Conservation (phyloP, 106 monocot species). For the Apostasia shenzhenica region DNA sequence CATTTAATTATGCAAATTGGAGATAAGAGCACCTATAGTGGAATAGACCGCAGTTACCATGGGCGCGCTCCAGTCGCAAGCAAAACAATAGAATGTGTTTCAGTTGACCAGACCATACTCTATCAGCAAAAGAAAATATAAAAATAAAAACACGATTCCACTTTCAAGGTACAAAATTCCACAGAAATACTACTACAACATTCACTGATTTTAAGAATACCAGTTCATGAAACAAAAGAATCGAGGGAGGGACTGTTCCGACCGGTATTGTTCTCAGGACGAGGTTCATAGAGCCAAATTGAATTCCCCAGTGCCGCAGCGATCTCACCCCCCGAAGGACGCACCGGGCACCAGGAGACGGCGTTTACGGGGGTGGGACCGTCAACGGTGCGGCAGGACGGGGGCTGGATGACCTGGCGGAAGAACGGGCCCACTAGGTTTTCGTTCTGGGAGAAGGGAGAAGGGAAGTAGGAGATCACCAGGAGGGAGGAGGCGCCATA, state of each 20-base stretch:
- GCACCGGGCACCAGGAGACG: constrained; percentile 63
- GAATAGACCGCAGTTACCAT: too few species aligned
- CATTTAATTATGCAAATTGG: too few species aligned
- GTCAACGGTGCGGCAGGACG: not conserved
- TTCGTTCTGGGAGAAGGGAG: constrained; percentile 22
- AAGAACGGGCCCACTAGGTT: constrained; percentile 47
- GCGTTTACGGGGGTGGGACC: constrained; percentile 25
- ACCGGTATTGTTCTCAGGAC: constrained; percentile 18
- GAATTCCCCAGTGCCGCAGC: constrained; percentile 40
- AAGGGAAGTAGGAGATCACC: constrained; percentile 69
- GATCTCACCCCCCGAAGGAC: constrained; percentile 53
- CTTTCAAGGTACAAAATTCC: too few species aligned
- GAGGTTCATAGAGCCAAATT: constrained; percentile 44
- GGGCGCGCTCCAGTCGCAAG: too few species aligned
- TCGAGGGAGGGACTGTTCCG: not conserved
- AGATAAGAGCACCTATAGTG: too few species aligned
- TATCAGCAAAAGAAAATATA: too few species aligned
- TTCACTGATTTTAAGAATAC: too few species aligned
- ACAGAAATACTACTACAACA: too few species aligned
- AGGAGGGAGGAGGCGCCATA: constrained; percentile 71
- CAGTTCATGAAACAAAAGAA: not conserved
- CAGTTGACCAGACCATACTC: too few species aligned
- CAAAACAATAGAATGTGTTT: too few species aligned
- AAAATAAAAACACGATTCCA: too few species aligned
- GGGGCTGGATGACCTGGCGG: constrained; percentile 72